Base-by-base conservation (phyloP, 352 stramenopile species). In the Globisporangium okanoganense region DNA sequence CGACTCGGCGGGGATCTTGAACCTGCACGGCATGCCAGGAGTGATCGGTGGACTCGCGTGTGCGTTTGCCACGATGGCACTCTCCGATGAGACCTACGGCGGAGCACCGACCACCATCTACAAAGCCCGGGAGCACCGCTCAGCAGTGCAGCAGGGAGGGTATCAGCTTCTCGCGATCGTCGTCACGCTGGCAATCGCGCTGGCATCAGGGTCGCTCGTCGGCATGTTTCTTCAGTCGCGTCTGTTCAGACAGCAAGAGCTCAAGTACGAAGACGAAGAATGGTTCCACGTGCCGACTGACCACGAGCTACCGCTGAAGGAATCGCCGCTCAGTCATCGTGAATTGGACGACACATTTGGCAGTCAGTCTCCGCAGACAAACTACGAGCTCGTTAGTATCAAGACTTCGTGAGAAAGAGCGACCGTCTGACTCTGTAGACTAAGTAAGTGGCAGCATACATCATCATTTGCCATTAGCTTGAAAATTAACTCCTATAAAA, bases 1-100 rank as follows among this genome's bases (percentile, higher is more conserved):
- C 3, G 80, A 90, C 61, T 82, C 67, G 12, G 80, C 59, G 9
- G 80, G 80, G 13, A 87, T 96, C 22, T 60, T 88, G 18, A 92
- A 94, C 56, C 68, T 96, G 51, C 87, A 96, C 70, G 85, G 77
- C 41, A 89, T 89, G 71, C 85, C 85, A 4, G 78, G 78, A 20
- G 65, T 92, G 12, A 70, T 90, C 20, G 82, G 79, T 10, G 80
- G 80, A 0, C 61, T 90, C 4, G 78, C 77, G 9, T 81, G 74
- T 20, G 79, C 60, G 13, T 75, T 92, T 40, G 68, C 79, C 22
- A 83, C 74, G 1, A 81, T 84, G 62, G 65, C 66, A 1, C 60
- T 84, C 5, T 73, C 75, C 1, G 75, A 87, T 52, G 70, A 78
- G 14, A 67, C 66, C 51, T 92, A 92, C 56, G 78, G 75, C 22